Percentiles rank a stretch among this genome's conserved stretches.
Evolutionary conservation across 331 rosid species (phyloP).

Genomic region (Quercus lobata): DNA sequence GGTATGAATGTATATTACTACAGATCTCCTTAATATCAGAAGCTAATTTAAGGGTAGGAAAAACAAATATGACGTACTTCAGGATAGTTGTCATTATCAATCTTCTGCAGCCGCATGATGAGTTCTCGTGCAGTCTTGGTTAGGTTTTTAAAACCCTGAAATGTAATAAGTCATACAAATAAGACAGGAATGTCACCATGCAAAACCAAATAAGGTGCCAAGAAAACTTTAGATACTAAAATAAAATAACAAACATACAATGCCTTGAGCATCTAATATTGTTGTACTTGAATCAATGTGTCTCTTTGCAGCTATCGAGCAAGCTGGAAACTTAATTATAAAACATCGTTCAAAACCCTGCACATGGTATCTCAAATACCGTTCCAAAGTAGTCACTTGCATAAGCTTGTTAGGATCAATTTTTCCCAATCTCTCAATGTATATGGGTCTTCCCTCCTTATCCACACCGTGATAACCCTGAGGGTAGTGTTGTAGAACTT

Average conservation of each 20-base stretch:
- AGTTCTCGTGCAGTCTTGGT: conserved; percentile 81
- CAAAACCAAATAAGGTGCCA: not conserved
- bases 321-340: conserved; percentile 86
- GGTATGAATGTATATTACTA: not conserved
- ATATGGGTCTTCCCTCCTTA: conserved; percentile 88
- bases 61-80: conserved; percentile 50
- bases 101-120: conserved; percentile 70
- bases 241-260: conserved; percentile 52
- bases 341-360: conserved; percentile 77
- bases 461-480: conserved; percentile 92
- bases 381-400: conserved; percentile 74
- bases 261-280: conserved; percentile 84
- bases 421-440: conserved; percentile 85
- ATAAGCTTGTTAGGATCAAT: conserved; percentile 75
- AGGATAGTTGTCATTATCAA: conserved; percentile 90
- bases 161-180: conserved; percentile 10
- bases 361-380: conserved; percentile 82
- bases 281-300: conserved; percentile 89
- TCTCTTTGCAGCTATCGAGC: conserved; percentile 89
- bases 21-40: conserved; percentile 13
- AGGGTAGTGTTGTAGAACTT: conserved; percentile 79
- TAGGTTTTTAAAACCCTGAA: conserved; percentile 81
- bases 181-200: conserved; percentile 7
- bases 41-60: not conserved
- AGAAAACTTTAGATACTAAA: conserved; percentile 12